A percentile compares a stretch with the other conserved stretches of the same genome.
These are phyloP conservation scores for Ophiostoma quercus DNA, from an alignment of 2,329 filamentous ascomycete genomes.

Conservation along the genomic window DNA sequence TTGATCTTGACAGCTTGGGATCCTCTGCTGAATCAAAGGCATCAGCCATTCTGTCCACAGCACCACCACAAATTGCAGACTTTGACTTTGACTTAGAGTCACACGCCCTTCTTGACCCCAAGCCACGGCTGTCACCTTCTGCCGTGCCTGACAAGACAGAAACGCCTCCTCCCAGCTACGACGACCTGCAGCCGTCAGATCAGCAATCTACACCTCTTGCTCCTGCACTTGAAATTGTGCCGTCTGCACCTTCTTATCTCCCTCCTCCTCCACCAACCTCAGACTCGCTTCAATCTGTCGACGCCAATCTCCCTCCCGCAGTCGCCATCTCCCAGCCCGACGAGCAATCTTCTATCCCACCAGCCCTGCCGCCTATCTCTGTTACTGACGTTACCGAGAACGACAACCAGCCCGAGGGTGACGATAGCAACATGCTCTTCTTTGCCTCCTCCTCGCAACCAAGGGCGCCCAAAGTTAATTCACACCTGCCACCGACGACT, in stretches of 20 bases:
- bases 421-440: slow-evolving; percentile 16
- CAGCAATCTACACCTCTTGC: slow-evolving; percentile 5
- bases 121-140: background rate
- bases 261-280: background rate
- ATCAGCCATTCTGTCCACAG: background rate
- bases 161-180: slow-evolving; percentile 22
- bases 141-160: slow-evolving; percentile 1
- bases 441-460: slow-evolving; percentile 6
- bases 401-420: background rate
- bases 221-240: background rate
- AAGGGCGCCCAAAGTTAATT: slow-evolving; percentile 16
- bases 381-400: background rate
- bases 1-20: background rate
- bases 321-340: background rate
- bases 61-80: background rate
- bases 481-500: slow-evolving; percentile 17
- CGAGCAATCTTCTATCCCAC: background rate
- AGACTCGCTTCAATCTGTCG: background rate
- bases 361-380: slow-evolving; percentile 1
- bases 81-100: background rate
- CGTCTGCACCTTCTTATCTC: background rate
- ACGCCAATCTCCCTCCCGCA: background rate
- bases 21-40: background rate
- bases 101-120: background rate
- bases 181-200: slow-evolving; percentile 13